phyloP scores from a whole-genome alignment of 2,329 filamentous ascomycete species.

The Pyrenochaeta sp. region DNA sequence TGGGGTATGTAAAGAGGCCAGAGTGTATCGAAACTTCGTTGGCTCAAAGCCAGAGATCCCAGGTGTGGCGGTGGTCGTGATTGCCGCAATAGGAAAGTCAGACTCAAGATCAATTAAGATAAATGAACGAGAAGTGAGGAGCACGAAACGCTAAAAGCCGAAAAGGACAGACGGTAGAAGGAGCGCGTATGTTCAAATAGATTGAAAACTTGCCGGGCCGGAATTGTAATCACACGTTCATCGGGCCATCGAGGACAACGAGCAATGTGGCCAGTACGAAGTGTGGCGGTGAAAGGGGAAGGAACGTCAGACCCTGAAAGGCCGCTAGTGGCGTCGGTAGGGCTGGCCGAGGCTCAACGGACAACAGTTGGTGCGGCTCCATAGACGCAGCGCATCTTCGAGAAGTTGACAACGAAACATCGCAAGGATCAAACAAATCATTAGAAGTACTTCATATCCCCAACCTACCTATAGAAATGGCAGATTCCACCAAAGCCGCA shows the following conservation, averaged over 20 bases:
- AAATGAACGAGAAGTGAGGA: slow-evolving; percentile 32
- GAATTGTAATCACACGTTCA: slow-evolving; percentile 44
- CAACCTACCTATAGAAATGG: slow-evolving; percentile 19
- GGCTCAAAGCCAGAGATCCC: slow-evolving; percentile 27
- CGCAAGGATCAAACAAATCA: background rate
- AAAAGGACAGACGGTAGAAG: slow-evolving; percentile 22
- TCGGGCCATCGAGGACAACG: slow-evolving; percentile 37
- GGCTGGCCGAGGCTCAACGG: slow-evolving; percentile 29
- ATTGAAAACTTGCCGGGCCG: slow-evolving; percentile 19
- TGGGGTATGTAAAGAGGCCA: slow-evolving; percentile 48
- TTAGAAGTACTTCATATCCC: background rate
- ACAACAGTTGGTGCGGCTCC: slow-evolving; percentile 16
- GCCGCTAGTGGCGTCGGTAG: slow-evolving; percentile 20
- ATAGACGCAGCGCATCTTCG: background rate
- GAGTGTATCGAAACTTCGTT: slow-evolving; percentile 42
- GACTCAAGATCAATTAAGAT: slow-evolving; percentile 21
- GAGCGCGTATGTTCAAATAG: slow-evolving; percentile 27
- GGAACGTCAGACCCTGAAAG: slow-evolving; percentile 17
- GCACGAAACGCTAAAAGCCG: slow-evolving; percentile 15
- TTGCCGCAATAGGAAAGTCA: slow-evolving; percentile 31
- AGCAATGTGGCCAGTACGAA: slow-evolving; percentile 45
- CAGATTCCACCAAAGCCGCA: slow-evolving; percentile 24
- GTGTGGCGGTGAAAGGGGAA: slow-evolving; percentile 32
- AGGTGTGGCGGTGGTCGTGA: slow-evolving; percentile 29
- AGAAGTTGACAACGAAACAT: background rate